Conservation (phyloP, 768 basidiomycete genomes). For the Amanita rubescens region DNA sequence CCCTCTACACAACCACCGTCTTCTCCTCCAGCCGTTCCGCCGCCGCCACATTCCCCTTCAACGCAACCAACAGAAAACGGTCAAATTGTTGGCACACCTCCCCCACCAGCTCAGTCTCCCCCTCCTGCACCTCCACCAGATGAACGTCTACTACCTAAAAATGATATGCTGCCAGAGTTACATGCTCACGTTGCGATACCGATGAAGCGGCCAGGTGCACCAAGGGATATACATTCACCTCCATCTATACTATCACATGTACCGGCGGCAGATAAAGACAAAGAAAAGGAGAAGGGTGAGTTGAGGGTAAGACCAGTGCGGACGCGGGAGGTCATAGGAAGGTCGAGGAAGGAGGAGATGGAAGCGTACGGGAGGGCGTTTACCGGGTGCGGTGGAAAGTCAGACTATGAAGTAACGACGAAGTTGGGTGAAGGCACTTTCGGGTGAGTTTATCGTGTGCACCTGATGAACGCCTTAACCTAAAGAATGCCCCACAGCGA, state of each 20-base stretch:
- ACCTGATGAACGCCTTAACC: neutral
- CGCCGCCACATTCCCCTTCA: conserved; percentile 13
- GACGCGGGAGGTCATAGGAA: conserved; percentile 37
- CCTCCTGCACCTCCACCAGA: conserved; percentile 26
- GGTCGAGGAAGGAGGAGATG: conserved; percentile 58
- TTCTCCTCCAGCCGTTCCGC: conserved; percentile 13
- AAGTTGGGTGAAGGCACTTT: conserved; percentile 98
- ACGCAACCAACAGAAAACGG: conserved; percentile 1
- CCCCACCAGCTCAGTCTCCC: conserved; percentile 21
- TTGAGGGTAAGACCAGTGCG: conserved; percentile 21
- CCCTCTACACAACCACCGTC: conserved; percentile 17
- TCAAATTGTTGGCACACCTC: conserved; percentile 13
- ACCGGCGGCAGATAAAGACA: neutral
- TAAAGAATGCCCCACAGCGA: conserved; percentile 42
- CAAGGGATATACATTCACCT: conserved; percentile 39
- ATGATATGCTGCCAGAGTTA: conserved; percentile 24
- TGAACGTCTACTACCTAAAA: conserved; percentile 18
- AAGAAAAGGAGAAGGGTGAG: conserved; percentile 18
- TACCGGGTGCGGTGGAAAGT: conserved; percentile 60
- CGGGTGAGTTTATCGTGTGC: conserved; percentile 75
- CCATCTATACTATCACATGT: conserved; percentile 21
- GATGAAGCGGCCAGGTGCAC: conserved; percentile 40
- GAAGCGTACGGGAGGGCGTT: conserved; percentile 63
- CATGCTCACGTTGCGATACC: conserved; percentile 37
- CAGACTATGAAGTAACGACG: conserved; percentile 72